These are phyloP conservation scores for Dioscorea alata DNA, from an alignment of 106 monocot species.

Conservation along the genomic window DNA sequence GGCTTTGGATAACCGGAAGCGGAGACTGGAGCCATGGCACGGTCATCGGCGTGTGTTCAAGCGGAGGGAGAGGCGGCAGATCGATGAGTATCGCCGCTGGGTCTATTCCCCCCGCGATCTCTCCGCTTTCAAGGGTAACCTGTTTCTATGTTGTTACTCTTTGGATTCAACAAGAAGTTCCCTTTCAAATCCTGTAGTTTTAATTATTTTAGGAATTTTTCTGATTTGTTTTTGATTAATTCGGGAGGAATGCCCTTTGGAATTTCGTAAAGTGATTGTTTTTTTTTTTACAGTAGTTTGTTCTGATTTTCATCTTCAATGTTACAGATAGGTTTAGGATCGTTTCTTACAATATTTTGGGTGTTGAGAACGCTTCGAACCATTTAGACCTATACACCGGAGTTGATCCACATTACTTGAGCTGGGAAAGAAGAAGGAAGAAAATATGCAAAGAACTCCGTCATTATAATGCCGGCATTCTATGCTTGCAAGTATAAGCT, in stretches of 20 bases:
- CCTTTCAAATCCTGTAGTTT: too few species aligned
- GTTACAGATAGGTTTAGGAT: slow-evolving; percentile 48
- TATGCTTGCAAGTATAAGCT: slow-evolving; percentile 40
- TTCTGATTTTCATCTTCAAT: neutral
- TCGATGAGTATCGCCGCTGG: slow-evolving; percentile 19
- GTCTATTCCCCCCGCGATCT: slow-evolving; percentile 25
- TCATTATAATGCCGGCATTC: slow-evolving; percentile 32
- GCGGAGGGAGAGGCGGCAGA: slow-evolving; percentile 2
- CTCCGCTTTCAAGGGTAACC: slow-evolving; percentile 27
- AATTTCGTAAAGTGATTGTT: too few species aligned
- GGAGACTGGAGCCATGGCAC: neutral
- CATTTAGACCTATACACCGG: slow-evolving; percentile 39
- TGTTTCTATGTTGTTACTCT: too few species aligned
- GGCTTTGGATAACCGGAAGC: slow-evolving; percentile 5
- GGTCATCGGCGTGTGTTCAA: neutral
- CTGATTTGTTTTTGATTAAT: too few species aligned
- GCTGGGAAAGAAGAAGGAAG: slow-evolving; percentile 41
- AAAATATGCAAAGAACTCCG: slow-evolving; percentile 38
- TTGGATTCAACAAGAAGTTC: too few species aligned
- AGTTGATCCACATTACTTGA: slow-evolving; percentile 28
- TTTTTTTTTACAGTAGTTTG: too few species aligned
- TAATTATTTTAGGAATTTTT: too few species aligned
- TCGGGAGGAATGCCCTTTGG: too few species aligned
- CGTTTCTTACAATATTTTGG: slow-evolving; percentile 61
- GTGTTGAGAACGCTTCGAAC: slow-evolving; percentile 41